Percentiles rank a stretch among this genome's conserved stretches.
These are phyloP conservation scores for Pichia sp. DNA, from an alignment of 1,139 yeast species.

Conservation along the genomic window DNA sequence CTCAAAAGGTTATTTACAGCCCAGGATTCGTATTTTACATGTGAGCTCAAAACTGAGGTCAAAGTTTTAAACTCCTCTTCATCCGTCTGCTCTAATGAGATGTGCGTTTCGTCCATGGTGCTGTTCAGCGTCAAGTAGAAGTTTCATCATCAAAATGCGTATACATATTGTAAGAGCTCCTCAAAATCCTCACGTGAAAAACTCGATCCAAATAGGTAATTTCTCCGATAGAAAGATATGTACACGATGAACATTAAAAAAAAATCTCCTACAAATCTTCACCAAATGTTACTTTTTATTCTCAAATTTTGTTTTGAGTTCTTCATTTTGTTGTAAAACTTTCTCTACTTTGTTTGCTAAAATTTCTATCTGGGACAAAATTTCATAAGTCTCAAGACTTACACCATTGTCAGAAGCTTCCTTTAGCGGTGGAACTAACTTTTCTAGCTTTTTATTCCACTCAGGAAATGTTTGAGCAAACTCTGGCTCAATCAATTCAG, in stretches of 20 bases:
- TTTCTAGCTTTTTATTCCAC: slow-evolving; percentile 44
- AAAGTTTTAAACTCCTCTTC: slow-evolving; percentile 25
- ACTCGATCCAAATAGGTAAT: not conserved
- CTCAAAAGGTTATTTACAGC: slow-evolving; percentile 27
- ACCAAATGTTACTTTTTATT: not conserved
- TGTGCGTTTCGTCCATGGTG: not conserved
- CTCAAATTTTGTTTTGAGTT: slow-evolving; percentile 25
- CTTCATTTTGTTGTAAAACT: slow-evolving; percentile 38
- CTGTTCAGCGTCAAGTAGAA: no score
- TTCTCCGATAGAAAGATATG: not conserved
- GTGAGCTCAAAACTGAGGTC: slow-evolving; percentile 26
- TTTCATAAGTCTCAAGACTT: slow-evolving; percentile 57
- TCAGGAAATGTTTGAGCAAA: slow-evolving; percentile 43
- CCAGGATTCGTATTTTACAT: slow-evolving; percentile 26
- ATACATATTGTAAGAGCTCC: no score
- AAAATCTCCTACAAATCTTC: no score
- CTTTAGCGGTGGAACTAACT: slow-evolving; percentile 49
- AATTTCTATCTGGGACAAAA: slow-evolving; percentile 44
- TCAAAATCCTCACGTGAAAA: not conserved
- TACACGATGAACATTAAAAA: no score
- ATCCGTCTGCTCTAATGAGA: slow-evolving; percentile 7
- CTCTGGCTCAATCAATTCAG: slow-evolving; percentile 68
- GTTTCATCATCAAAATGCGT: not conserved
- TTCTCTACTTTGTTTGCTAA: slow-evolving; percentile 37
- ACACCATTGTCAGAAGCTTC: slow-evolving; percentile 50